Conservation (phyloP, 164 flowering plant species). For the Piper betle region DNA sequence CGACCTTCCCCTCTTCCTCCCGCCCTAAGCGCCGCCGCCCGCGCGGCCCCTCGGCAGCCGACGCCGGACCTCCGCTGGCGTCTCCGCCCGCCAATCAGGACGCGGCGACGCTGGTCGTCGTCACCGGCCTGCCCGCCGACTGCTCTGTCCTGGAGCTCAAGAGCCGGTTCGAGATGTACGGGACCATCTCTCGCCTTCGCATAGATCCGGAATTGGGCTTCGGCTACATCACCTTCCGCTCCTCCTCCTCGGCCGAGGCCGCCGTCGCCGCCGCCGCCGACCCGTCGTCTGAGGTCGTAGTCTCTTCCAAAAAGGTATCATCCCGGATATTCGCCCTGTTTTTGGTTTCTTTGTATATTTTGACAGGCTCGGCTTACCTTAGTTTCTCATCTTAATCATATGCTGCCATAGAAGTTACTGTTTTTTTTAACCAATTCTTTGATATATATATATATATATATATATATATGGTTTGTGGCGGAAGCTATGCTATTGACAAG, state of each 20-base stretch:
- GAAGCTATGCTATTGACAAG: too few species aligned
- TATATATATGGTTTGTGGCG: too few species aligned
- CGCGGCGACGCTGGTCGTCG: slow-evolving; percentile 27
- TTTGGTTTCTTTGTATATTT: too few species aligned
- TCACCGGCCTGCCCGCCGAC: slow-evolving; percentile 33
- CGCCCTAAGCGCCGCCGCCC: slow-evolving; percentile 40
- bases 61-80: not conserved
- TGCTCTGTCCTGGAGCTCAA: slow-evolving; percentile 74
- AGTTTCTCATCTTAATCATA: not conserved
- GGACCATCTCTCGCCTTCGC: slow-evolving; percentile 57
- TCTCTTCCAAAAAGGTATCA: slow-evolving; percentile 33
- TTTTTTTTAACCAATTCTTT: too few species aligned
- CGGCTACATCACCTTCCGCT: slow-evolving; percentile 55
- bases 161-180: slow-evolving; percentile 75
- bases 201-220: slow-evolving; percentile 38
- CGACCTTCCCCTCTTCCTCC: slow-evolving; percentile 26
- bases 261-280: slow-evolving; percentile 60
- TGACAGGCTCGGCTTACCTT: not conserved
- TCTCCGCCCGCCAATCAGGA: slow-evolving; percentile 2
- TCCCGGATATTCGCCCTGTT: too few species aligned
- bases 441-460: too few species aligned
- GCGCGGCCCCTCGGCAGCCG: not conserved
- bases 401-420: too few species aligned
- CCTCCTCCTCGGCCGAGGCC: slow-evolving; percentile 47
- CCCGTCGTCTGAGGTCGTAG: slow-evolving; percentile 42